Evolutionary conservation across 768 basidiomycete genomes (phyloP).

Genomic region (Tricholomella constricta): DNA sequence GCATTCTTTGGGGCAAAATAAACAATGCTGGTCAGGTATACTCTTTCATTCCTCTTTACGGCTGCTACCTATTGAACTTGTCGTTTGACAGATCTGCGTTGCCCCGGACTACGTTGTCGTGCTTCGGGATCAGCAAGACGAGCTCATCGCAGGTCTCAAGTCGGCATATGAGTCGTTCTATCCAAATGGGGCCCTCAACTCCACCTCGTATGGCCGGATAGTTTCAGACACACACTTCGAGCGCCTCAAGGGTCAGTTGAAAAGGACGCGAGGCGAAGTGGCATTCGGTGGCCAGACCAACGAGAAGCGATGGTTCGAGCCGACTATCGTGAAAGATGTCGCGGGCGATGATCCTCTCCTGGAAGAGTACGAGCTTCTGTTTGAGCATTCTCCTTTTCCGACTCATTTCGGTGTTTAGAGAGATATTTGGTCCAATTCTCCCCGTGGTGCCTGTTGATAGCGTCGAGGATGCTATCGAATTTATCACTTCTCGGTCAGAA

Average conservation of each 20-base stretch:
- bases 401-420: constrained; percentile 40
- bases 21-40: constrained; percentile 65
- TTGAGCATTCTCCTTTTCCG: not conserved
- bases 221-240: constrained; percentile 55
- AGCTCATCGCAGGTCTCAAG: constrained; percentile 46
- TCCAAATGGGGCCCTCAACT: constrained; percentile 51
- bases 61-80: constrained; percentile 12
- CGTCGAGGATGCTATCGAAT: constrained; percentile 56
- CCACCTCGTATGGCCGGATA: constrained; percentile 49
- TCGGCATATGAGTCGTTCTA: constrained; percentile 50
- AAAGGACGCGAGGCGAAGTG: constrained; percentile 55
- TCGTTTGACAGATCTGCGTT: constrained; percentile 60
- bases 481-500: constrained; percentile 52
- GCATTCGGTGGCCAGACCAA: constrained; percentile 53
- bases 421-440: constrained; percentile 73
- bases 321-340: constrained; percentile 62
- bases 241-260: constrained; percentile 53
- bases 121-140: constrained; percentile 42
- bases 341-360: constrained; percentile 56
- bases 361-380: constrained; percentile 46
- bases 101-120: constrained; percentile 50
- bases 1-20: constrained; percentile 68
- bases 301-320: constrained; percentile 51
- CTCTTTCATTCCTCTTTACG: not conserved
- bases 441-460: constrained; percentile 61